Evolutionary conservation across 2,329 filamentous ascomycete species (phyloP).

Genomic region (Teratosphaeria epicoccoides): DNA sequence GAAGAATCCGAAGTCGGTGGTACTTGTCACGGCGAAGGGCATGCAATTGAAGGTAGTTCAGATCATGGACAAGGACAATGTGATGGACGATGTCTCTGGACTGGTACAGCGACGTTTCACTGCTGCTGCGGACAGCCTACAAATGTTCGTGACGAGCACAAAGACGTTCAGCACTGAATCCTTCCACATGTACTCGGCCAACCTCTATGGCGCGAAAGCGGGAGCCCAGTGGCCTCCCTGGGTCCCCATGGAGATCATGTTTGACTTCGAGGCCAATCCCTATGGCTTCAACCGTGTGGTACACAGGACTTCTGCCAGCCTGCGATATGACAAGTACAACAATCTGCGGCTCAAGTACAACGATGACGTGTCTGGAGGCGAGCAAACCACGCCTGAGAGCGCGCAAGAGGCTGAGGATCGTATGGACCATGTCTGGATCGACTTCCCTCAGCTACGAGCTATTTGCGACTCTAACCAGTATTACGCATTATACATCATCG

Average conservation of each 20-base stretch:
- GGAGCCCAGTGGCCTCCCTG: constrained; percentile 93
- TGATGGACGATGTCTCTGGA: constrained; percentile 87
- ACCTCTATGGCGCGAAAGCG: constrained; percentile 74
- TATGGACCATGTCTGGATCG: constrained; percentile 95
- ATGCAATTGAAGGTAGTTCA: constrained; percentile 98
- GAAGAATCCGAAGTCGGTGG: constrained; percentile 93
- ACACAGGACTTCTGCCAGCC: constrained; percentile 86
- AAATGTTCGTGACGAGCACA: constrained; percentile 94
- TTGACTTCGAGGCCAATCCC: constrained; percentile 84
- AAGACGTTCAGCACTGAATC: constrained; percentile 79
- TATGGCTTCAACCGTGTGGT: constrained; percentile 98
- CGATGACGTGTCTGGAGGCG: constrained; percentile 68
- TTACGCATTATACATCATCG: constrained; percentile 96
- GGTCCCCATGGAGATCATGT: constrained; percentile 98
- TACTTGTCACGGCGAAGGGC: constrained; percentile 89
- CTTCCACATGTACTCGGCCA: constrained; percentile 87
- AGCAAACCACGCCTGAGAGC: constrained; percentile 32
- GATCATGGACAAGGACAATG: constrained; percentile 91
- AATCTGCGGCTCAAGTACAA: constrained; percentile 93
- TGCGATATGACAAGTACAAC: constrained; percentile 98
- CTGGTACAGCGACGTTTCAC: constrained; percentile 90
- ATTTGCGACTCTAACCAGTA: constrained; percentile 96
- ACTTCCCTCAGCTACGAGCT: constrained; percentile 89
- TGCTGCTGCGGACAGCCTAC: constrained; percentile 91
- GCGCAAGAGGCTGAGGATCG: constrained; percentile 47